Evolutionary conservation across 306 rosid genomes (phyloP).

Genomic region (Abrus pulchellus): DNA sequence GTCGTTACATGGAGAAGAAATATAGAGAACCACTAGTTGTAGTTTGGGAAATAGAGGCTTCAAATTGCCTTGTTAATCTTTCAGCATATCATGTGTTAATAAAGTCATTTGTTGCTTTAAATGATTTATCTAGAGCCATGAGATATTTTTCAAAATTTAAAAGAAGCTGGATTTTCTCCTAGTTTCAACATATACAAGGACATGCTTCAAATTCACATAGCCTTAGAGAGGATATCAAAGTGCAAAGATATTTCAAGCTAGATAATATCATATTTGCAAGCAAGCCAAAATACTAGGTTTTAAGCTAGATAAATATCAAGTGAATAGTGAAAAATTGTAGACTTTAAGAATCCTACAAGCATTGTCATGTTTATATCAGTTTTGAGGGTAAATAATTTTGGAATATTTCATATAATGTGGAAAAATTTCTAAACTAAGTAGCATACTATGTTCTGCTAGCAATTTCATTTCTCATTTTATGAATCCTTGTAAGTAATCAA

Average conservation of each 20-base stretch:
- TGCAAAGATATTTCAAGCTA: slow-evolving; percentile 55
- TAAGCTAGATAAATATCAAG: slow-evolving; percentile 59
- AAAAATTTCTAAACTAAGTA: no score
- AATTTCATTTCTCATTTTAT: no score
- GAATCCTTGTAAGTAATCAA: no score
- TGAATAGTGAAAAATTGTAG: slow-evolving; percentile 26
- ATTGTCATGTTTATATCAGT: no score
- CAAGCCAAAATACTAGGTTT: slow-evolving; percentile 79
- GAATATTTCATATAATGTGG: no score
- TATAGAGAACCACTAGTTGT: slow-evolving; percentile 80
- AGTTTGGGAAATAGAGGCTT: slow-evolving; percentile 95
- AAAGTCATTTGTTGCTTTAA: slow-evolving; percentile 79
- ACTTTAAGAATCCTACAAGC: not conserved
- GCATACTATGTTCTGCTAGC: no score
- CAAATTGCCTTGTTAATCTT: slow-evolving; percentile 75
- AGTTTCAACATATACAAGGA: slow-evolving; percentile 71
- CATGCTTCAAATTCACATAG: slow-evolving; percentile 70
- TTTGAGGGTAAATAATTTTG: no score
- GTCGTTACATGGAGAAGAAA: slow-evolving; percentile 63
- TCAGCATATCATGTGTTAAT: slow-evolving; percentile 79
- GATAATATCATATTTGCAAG: slow-evolving; percentile 46
- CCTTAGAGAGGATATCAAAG: slow-evolving; percentile 77
- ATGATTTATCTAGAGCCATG: slow-evolving; percentile 72
- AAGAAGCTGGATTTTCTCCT: slow-evolving; percentile 81
- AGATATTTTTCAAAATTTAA: slow-evolving; percentile 82